Evolutionary conservation across 129 eudicot species (phyloP).

Genomic region (Ambrosia trifida): DNA sequence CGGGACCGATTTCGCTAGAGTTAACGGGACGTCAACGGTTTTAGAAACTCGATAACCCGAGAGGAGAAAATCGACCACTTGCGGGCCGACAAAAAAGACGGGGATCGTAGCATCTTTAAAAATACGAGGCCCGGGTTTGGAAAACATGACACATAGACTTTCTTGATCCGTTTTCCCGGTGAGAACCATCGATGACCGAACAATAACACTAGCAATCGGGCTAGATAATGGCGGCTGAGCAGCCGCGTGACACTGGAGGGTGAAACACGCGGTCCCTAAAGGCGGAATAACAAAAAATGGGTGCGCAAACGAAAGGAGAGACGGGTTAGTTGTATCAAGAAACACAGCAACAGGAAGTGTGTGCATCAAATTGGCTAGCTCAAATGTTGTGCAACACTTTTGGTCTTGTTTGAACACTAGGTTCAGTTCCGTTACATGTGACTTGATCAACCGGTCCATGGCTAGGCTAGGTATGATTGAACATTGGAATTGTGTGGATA

Average conservation of each 20-base stretch:
- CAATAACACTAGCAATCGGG: conserved; percentile 43
- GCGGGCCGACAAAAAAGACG: conserved; percentile 53
- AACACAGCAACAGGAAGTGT: conserved; percentile 72
- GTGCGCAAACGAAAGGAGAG: conserved; percentile 36
- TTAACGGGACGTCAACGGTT: conserved; percentile 31
- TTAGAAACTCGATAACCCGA: conserved; percentile 15
- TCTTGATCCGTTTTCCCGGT: conserved; percentile 57
- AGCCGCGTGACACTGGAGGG: conserved; percentile 34
- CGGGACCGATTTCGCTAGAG: conserved; percentile 44
- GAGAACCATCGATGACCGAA: conserved; percentile 61
- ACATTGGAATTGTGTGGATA: not conserved
- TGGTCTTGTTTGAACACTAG: conserved; percentile 42
- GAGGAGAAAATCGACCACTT: conserved; percentile 46
- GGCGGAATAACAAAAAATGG: conserved; percentile 55
- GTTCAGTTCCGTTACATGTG: conserved; percentile 46
- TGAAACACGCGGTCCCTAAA: conserved; percentile 49
- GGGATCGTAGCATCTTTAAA: conserved; percentile 63
- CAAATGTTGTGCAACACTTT: conserved; percentile 47
- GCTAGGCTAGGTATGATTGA: not conserved
- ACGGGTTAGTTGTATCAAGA: conserved; percentile 55
- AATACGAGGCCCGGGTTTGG: conserved; percentile 56
- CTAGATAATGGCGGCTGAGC: conserved; percentile 47
- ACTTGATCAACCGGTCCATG: conserved; percentile 73
- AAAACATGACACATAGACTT: conserved; percentile 52
- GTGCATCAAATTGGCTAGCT: conserved; percentile 70